Evolutionary conservation across 2,329 filamentous ascomycete genomes (phyloP).

Genomic region (Chlorencoelia australis): DNA sequence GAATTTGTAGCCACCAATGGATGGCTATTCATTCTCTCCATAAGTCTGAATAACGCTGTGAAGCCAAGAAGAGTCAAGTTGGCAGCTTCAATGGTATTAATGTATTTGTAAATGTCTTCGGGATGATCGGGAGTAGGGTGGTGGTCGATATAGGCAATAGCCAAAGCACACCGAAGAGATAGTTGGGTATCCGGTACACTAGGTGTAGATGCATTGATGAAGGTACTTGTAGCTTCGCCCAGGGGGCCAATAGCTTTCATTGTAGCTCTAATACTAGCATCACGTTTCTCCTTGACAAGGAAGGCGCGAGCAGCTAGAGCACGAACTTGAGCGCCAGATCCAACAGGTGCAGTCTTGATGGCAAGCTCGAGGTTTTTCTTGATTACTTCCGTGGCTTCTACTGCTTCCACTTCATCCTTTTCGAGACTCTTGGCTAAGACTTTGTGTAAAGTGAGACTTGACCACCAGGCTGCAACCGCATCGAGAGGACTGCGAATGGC

Average conservation of each 20-base stretch:
- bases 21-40: constrained; percentile 42
- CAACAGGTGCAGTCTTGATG: constrained; percentile 63
- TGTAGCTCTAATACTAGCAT: constrained; percentile 45
- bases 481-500: constrained; percentile 81
- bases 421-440: constrained; percentile 56
- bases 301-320: constrained; percentile 50
- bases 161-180: constrained; percentile 49
- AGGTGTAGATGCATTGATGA: constrained; percentile 33
- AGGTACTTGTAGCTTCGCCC: constrained; percentile 31
- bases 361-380: constrained; percentile 54
- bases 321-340: constrained; percentile 58
- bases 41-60: constrained; percentile 47
- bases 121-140: constrained; percentile 32
- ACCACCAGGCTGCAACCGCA: constrained; percentile 86
- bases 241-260: constrained; percentile 41
- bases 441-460: constrained; percentile 60
- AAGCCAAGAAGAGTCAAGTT: constrained; percentile 43
- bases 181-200: constrained; percentile 43
- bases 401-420: constrained; percentile 37
- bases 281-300: constrained; percentile 43
- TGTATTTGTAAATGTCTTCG: constrained; percentile 36
- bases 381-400: constrained; percentile 31
- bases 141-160: constrained; percentile 46
- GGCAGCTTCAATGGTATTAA: constrained; percentile 39
- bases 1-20: constrained; percentile 38